Base-by-base conservation (phyloP, 768 basidiomycete species). In the Phylloporus scabripes region DNA sequence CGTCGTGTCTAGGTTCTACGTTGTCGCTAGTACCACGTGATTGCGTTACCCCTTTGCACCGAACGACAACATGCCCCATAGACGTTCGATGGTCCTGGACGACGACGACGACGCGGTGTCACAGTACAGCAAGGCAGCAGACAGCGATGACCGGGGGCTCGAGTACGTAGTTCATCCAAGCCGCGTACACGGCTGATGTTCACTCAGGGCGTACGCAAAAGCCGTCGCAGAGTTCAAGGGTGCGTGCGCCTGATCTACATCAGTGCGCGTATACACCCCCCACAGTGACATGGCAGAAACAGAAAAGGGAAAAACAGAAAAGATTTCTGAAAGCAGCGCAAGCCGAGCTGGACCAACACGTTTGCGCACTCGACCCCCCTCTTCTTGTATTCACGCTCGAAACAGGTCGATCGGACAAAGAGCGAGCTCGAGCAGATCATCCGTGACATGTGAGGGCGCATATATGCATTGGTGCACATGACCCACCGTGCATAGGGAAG, bases 171-270 rank as follows among this genome's bases (percentile, higher is more conserved):
- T 21, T 5, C 17, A n/a, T 26, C 12, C 20, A 9, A 1, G 8
- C 7, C 37, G 7, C n/a, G 11, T 32, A 26, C 28, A 15, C 28
- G 42, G 43, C 45, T 23, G 23, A 48, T 17, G 7, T 39, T 14
- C 15, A 26, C 14, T 8, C 34, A 67, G 67, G 36, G 23, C 49
- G n/a, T 68, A 64, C 11, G 62, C 67, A 5, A 64, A 43, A 28
- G 59, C 67, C 7, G 65, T 65, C 9, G 58, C 62, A 15, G 65
- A 66, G 31, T 67, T 66, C 54, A 66, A 66, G 47, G 54, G 65
- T 68, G 5, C 47, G 59, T 54, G 1, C 24, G 9, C 40, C 14
- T 23, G 4, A 26, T 15, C 24, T 20, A 29, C 12, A 1, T 24
- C 8, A 17, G 7, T 14, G n/a, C 33, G 18, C 26, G 33, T 34